A percentile compares a stretch with the other conserved stretches of the same genome.
These are phyloP conservation scores for Trichosanthes cucumerina DNA, from an alignment of 306 rosid species.

Conservation along the genomic window DNA sequence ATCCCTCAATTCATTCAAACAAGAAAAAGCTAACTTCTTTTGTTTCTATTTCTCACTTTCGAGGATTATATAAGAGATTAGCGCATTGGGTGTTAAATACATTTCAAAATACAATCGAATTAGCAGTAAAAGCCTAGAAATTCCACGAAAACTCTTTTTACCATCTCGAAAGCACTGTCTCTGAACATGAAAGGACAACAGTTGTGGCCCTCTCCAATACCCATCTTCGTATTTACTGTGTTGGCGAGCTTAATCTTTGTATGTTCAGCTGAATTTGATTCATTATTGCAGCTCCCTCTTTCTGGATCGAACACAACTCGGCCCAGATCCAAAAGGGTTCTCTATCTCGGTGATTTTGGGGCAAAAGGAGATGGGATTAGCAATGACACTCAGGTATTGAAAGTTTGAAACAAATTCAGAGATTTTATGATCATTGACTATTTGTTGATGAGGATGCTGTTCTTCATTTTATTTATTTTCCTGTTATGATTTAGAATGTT, in stretches of 20 bases:
- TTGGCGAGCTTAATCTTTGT: conserved; percentile 19
- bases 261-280: conserved; percentile 23
- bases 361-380: conserved; percentile 66
- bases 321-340: conserved; percentile 31
- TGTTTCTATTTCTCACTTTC: neutral
- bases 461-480: neutral
- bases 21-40: neutral
- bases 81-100: neutral
- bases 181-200: neutral
- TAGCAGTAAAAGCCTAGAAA: neutral
- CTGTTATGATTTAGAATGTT: neutral
- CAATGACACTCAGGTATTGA: conserved; percentile 64
- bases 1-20: neutral
- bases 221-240: neutral
- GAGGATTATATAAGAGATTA: neutral
- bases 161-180: neutral
- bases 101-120: neutral
- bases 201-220: conserved; percentile 12
- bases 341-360: conserved; percentile 50
- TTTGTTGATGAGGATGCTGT: neutral
- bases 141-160: neutral
- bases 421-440: neutral
- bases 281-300: conserved; percentile 36
- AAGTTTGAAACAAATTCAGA: neutral
- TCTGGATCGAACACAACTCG: conserved; percentile 22